Evolutionary conservation across 2,329 filamentous ascomycete genomes (phyloP), one percentile per base, ranked within the genome.

Genomic region (Trichoderma sp.): DNA sequence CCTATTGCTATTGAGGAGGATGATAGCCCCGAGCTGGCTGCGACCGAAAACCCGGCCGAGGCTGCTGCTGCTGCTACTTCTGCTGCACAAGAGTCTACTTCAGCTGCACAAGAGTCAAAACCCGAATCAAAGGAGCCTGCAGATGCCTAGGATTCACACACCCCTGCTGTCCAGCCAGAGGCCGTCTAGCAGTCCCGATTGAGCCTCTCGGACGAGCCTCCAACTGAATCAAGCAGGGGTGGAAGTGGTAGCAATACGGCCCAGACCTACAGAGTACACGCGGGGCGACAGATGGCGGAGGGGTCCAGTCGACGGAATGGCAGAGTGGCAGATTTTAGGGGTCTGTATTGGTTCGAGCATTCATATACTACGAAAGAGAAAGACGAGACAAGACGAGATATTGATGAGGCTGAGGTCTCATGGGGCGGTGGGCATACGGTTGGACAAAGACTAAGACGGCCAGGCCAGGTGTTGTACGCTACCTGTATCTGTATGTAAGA

Each of bases 1-100:
- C 85, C 87, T 2, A 79, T 78, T 0, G 80, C 81, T 4, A 79
- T 84, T 9, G 83, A 84, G 8, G 82, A 84, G 1, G 82, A 81
- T 5, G 83, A 83, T n/a, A 78, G 79, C 60, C 77, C 81, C 7
- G 81, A 83, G 56, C 76, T 77, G 41, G 76, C 60, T 16, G 29
- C 67, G 6, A 67, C 71, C 65, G 76, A 78, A 56, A 81, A 79
- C 71, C 67, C 76, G 33, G 76, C 74, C 21, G 72, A 71, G 35
- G 77, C 79, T 60, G 74, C 75, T 18, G 56, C 76, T 14, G 50
- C 50, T 24, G n/a, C 50, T 24, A 6, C 50, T 53, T 12, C 45
- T 21, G 41, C 18, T 9, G 41, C 41, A 33, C 33, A 33, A 33
- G 33, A 33, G 33, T 33, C 33, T 5, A n/a, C 41, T 50, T 4